These are phyloP conservation scores for Claviceps cyperi DNA, from an alignment of 2,329 filamentous ascomycete species.

Conservation along the genomic window DNA sequence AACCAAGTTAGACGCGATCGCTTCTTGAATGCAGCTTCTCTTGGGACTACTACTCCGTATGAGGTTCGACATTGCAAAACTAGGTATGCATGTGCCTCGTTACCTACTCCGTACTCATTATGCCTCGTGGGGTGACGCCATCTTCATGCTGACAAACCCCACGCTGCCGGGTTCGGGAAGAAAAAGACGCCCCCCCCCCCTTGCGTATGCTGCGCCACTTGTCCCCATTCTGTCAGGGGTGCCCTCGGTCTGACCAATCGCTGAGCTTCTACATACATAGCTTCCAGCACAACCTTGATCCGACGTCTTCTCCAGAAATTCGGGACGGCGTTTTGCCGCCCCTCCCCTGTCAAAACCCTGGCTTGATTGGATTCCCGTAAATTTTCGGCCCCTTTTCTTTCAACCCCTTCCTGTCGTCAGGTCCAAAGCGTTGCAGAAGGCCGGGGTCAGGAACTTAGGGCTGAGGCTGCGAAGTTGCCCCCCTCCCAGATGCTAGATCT, in stretches of 20 bases:
- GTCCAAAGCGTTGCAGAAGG: neutral
- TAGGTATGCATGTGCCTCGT: too few relatives aligned
- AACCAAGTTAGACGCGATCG: too few relatives aligned
- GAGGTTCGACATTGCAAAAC: too few relatives aligned
- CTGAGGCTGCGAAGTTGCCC: too few relatives aligned
- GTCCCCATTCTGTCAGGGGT: neutral
- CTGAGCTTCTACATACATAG: neutral
- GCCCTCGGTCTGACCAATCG: neutral
- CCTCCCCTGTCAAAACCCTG: neutral
- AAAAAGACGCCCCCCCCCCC: too few relatives aligned
- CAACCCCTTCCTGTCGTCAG: neutral
- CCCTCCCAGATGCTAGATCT: too few relatives aligned
- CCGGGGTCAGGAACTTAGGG: neutral
- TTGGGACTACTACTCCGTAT: too few relatives aligned
- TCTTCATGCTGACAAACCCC: too few relatives aligned
- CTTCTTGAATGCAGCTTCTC: too few relatives aligned
- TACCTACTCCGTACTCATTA: too few relatives aligned
- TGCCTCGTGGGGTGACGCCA: too few relatives aligned
- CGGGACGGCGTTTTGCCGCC: conserved; percentile 2
- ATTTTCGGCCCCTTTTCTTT: conserved; percentile 3
- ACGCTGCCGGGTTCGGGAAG: too few relatives aligned
- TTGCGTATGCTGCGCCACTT: neutral
- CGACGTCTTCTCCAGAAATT: conserved; percentile 1
- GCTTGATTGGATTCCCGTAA: conserved; percentile 4
- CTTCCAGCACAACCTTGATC: neutral